Percentiles rank a stretch among this genome's conserved stretches.
Conservation (phyloP, 768 basidiomycete genomes). For the Daedalea quercina region DNA sequence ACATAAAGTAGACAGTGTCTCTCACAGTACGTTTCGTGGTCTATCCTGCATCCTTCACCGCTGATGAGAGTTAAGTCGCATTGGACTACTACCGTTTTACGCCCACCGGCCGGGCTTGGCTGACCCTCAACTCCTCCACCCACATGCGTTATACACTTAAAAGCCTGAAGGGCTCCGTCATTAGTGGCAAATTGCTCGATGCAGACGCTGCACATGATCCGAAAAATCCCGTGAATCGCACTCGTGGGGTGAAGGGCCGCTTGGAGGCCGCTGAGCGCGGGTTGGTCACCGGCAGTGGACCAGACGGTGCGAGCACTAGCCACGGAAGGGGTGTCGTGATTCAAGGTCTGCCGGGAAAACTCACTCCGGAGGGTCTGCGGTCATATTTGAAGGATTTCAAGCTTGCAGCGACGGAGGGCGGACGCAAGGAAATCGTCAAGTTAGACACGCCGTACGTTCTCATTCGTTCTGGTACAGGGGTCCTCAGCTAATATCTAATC, state of each 20-base stretch:
- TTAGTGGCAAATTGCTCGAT: conserved; percentile 39
- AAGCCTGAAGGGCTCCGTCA: conserved; percentile 34
- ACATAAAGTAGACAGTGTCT: conserved; percentile 22
- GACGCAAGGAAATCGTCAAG: conserved; percentile 42
- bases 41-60: too few species aligned
- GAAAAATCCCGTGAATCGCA: conserved; percentile 10
- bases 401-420: conserved; percentile 30
- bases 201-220: conserved; percentile 26
- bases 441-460: conserved; percentile 38
- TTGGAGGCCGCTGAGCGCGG: conserved; percentile 31
- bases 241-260: conserved; percentile 36
- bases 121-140: conserved; percentile 46
- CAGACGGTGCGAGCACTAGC: conserved; percentile 43
- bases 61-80: too few species aligned
- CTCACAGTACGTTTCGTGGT: conserved; percentile 6
- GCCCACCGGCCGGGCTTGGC: conserved; percentile 51
- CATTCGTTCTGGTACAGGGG: neutral
- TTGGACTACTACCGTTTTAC: conserved; percentile 54
- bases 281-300: conserved; percentile 35
- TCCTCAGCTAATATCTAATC: neutral
- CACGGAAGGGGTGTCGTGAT: conserved; percentile 50
- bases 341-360: conserved; percentile 53
- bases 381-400: conserved; percentile 37
- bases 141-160: conserved; percentile 35
- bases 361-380: conserved; percentile 29